Evolutionary conservation across 2,329 filamentous ascomycete genomes (phyloP).

Genomic region (Rhinocladiella similis): DNA sequence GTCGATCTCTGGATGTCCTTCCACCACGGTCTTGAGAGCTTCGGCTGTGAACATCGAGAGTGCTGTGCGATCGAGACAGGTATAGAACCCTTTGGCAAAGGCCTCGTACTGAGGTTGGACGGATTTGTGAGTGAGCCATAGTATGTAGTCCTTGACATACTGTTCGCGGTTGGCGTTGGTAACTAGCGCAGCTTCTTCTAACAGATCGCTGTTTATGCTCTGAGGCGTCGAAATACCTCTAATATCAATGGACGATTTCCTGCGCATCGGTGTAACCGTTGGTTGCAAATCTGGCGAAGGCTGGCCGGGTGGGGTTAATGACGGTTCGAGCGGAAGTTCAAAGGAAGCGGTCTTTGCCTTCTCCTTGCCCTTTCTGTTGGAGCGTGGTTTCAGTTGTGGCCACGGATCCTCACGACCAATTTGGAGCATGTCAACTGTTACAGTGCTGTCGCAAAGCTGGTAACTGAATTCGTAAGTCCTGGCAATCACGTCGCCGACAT

Average conservation of each 20-base stretch:
- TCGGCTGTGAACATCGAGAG: slow-evolving; percentile 70
- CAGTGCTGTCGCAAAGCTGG: slow-evolving; percentile 54
- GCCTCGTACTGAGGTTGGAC: slow-evolving; percentile 75
- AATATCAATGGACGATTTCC: slow-evolving; percentile 20
- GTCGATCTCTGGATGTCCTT: slow-evolving; percentile 81
- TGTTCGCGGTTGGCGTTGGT: slow-evolving; percentile 75
- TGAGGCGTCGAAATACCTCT: slow-evolving; percentile 18
- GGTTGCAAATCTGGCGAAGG: slow-evolving; percentile 14
- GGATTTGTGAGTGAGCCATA: slow-evolving; percentile 77
- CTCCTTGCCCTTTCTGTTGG: slow-evolving; percentile 24
- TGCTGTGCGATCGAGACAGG: slow-evolving; percentile 69
- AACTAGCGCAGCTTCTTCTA: slow-evolving; percentile 67
- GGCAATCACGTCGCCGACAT: slow-evolving; percentile 78
- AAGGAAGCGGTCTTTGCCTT: slow-evolving; percentile 27
- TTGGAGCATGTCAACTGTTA: slow-evolving; percentile 58
- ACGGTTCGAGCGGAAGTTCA: slow-evolving; percentile 18
- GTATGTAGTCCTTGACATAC: slow-evolving; percentile 82
- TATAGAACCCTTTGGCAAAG: slow-evolving; percentile 77
- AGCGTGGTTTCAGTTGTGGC: slow-evolving; percentile 4
- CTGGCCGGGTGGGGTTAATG: slow-evolving; percentile 17
- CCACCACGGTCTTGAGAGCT: slow-evolving; percentile 74
- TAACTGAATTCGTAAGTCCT: slow-evolving; percentile 85
- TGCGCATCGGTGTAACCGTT: slow-evolving; percentile 7
- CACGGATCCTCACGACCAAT: slow-evolving; percentile 31
- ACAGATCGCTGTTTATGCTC: slow-evolving; percentile 22